These are phyloP conservation scores for Aschersonia sp. DNA, from an alignment of 2,329 filamentous ascomycete genomes.

Conservation along the genomic window DNA sequence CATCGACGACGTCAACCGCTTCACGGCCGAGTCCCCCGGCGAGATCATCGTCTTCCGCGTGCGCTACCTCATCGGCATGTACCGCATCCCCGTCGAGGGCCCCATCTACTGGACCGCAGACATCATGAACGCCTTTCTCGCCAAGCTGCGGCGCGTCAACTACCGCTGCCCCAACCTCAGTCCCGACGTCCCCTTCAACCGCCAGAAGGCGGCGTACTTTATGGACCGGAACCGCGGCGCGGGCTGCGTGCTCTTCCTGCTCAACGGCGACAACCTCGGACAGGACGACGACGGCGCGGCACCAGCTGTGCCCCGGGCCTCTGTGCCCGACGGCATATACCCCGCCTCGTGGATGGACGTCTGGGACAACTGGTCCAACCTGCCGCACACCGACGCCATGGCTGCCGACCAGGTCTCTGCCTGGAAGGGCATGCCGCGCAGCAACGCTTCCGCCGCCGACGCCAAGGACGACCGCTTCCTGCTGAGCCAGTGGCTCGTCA, in stretches of 20 bases:
- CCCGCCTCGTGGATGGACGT: constrained; percentile 8
- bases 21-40: constrained; percentile 24
- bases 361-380: constrained; percentile 16
- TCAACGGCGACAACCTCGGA: constrained; percentile 11
- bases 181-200: constrained; percentile 9
- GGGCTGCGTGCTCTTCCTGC: constrained; percentile 18
- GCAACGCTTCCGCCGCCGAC: constrained; percentile 1
- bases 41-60: constrained; percentile 32
- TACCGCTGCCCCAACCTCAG: constrained; percentile 21
- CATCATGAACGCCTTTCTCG: constrained; percentile 27
- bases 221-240: constrained; percentile 17
- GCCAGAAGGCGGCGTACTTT: constrained; percentile 12
- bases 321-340: constrained; percentile 16
- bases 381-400: constrained; percentile 11
- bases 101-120: constrained; percentile 19
- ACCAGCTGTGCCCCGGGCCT: constrained; percentile 8
- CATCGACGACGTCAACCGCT: constrained; percentile 27
- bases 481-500: constrained; percentile 18
- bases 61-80: constrained; percentile 24
- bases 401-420: constrained; percentile 10
- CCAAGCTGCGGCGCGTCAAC: constrained; percentile 23
- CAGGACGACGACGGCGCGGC: background rate
- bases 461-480: constrained; percentile 11
- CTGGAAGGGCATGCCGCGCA: constrained; percentile 8
- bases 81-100: constrained; percentile 15